A percentile compares a stretch with the other conserved stretches of the same genome.
Evolutionary conservation across 257 asterid species (phyloP).

Genomic region (Prunella vulgaris): DNA sequence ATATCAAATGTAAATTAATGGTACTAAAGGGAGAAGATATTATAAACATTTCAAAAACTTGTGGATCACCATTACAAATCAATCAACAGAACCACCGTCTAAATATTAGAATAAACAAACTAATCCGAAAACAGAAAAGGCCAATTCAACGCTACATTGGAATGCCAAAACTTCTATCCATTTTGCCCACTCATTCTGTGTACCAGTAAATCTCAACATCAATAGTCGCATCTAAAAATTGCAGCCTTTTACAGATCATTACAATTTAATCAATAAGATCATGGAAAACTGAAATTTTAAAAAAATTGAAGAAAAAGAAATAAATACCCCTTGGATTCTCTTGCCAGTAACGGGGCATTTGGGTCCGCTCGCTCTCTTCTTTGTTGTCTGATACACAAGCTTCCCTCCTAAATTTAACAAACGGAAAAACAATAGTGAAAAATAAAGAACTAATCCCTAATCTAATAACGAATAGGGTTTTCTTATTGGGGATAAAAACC

Average conservation of each 20-base stretch:
- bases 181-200: background rate
- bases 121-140: background rate
- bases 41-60: background rate
- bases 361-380: conserved; percentile 84
- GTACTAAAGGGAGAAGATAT: background rate
- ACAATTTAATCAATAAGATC: background rate
- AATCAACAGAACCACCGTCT: background rate
- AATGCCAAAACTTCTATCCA: background rate
- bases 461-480: background rate
- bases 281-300: background rate
- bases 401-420: conserved; percentile 54
- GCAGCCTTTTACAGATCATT: background rate
- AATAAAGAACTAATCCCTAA: background rate
- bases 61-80: background rate
- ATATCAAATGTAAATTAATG: background rate
- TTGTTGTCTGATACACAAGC: conserved; percentile 62
- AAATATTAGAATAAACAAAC: background rate
- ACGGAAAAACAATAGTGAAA: background rate
- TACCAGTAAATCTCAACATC: background rate
- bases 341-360: conserved; percentile 83
- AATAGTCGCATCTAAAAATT: background rate
- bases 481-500: conserved; percentile 24
- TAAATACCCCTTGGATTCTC: conserved; percentile 82
- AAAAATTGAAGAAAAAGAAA: background rate
- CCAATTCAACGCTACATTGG: background rate